Evolutionary conservation across 2,329 filamentous ascomycete genomes (phyloP), one percentile per base, ranked within the genome.

Genomic region (Lecanicillium sp.): DNA sequence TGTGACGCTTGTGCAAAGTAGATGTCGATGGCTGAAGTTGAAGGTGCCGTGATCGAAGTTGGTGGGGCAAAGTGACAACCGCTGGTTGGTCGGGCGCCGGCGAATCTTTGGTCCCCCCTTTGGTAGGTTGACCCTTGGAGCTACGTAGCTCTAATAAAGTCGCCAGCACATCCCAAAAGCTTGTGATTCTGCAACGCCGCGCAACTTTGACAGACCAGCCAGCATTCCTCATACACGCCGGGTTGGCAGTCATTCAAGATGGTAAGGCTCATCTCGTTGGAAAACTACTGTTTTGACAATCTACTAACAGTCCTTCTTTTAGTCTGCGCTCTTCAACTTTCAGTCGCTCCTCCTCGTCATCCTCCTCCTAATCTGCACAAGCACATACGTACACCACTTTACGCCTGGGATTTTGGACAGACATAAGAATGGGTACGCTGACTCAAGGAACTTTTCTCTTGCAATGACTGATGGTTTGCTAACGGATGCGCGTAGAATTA

Each of bases 261-360:
- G 56, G 56, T 57, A 48, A 28, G 40, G 22, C 22, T 7, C 11
- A n/a, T 25, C 22, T 6, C 22, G 7, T 7, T 7, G 22, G 11
- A 25, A 25, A 6, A 25, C 22, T 6, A 6, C 22, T 25, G 11
- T 25, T 25, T 25, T 25, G 7, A 25, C 7, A 25, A 25, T 7
- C 22, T 27, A n/a, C 15, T 13, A 41, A 41, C 20, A 33, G 16
- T 16, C 4, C 19, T 13, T 32, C 13, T 25, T 38, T 16, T 55
- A 95, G 92, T 85, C 92, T 43, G 92, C 92, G 40, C 83, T 98
- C 55, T 95, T 98, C 80, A 96, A 96, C 68, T 96, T 98, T 71
- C 88, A 95, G 64, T 94, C 88, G 43, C 83, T 96, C 51, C 78
- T 98, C 52, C 78, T 96, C 53, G 90, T 95, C 50, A 80, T 98